Evolutionary conservation across 2,329 filamentous ascomycete genomes (phyloP), one percentile per base, ranked within the genome.

Genomic region (Fusarium sororula): DNA sequence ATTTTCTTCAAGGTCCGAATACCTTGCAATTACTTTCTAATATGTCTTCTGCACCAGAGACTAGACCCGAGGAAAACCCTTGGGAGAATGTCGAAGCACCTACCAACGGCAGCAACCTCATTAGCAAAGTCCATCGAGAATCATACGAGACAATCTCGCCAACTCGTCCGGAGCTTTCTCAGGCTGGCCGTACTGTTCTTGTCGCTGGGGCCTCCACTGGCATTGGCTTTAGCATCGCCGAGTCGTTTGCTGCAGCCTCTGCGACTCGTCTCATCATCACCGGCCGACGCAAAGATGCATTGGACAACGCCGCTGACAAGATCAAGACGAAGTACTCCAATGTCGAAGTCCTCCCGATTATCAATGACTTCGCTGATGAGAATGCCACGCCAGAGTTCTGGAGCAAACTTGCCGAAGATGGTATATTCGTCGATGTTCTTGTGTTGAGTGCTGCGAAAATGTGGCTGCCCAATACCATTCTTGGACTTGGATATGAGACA

Each of bases 171-270:
- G 82, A 82, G 44, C 79, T 86, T 22, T 82, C 78, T 6, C 84
- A 87, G 26, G 90, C 65, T 6, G 65, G 66, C 0, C 22, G 13
- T 12, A 69, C 57, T 7, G 22, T 69, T 13, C 42, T 69, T 4
- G 57, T 69, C 10, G 57, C 65, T 4, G 65, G 65, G 12, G 66
- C 65, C 2, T 69, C 66, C 1, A 69, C 66, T 2, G 66, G 66
- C 1, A 69, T 69, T n/a, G 66, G 66, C 14, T 50, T 64, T 10
- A 69, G 65, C 6, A 69, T 69, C 24, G 65, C 91, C 5, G 85
- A 87, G 54, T 83, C 90, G 35, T 93, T 87, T 63, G 78, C 82
- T 12, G 67, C 72, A 9, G 86, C 86, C 0, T 79, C 79, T 0
- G 82, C 84, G 2, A 45, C 76, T 2, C 79, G 78, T 10, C 77